phyloP scores from a whole-genome alignment of 805 yeast genomes.

The Clavispora carvajalis region DNA sequence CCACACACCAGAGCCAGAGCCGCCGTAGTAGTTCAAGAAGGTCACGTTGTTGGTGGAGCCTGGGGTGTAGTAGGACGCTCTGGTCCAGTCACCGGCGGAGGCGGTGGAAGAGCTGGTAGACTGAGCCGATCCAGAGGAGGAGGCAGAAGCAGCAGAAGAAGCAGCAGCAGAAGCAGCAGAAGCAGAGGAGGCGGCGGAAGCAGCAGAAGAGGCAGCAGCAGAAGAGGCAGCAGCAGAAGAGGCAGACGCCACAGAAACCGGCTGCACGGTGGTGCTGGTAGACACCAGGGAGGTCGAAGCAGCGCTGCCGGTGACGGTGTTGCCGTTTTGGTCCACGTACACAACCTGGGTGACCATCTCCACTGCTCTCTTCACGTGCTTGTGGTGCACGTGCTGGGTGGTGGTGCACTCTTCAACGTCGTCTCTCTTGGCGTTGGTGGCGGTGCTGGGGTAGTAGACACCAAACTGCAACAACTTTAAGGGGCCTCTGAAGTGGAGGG shows the following conservation, averaged over 20 bases:
- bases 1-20: slow-evolving; percentile 86
- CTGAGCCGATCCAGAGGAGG: slow-evolving; percentile 24
- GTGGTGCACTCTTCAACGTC: slow-evolving; percentile 43
- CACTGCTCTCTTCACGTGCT: slow-evolving; percentile 57
- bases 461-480: slow-evolving; percentile 76
- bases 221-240: slow-evolving; percentile 4
- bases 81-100: slow-evolving; percentile 48
- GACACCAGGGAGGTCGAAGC: slow-evolving; percentile 4
- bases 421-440: slow-evolving; percentile 41
- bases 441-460: slow-evolving; percentile 70
- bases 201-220: slow-evolving; percentile 2
- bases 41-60: slow-evolving; percentile 67
- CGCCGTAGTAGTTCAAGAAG: slow-evolving; percentile 88
- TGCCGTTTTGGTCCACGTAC: slow-evolving; percentile 57
- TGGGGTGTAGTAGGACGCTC: slow-evolving; percentile 63
- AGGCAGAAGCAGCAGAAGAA: slow-evolving; percentile 14
- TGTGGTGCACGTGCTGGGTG: slow-evolving; percentile 37
- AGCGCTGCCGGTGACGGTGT: slow-evolving; percentile 21
- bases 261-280: no score
- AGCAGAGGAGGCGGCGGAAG: slow-evolving; percentile 11
- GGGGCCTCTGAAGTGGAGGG: slow-evolving; percentile 91
- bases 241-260: neutral
- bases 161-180: slow-evolving; percentile 15
- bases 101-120: slow-evolving; percentile 31
- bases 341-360: slow-evolving; percentile 76